A percentile compares a stretch with the other conserved stretches of the same genome.
phyloP scores from a whole-genome alignment of 257 asterid species.

The Vinca minor region DNA sequence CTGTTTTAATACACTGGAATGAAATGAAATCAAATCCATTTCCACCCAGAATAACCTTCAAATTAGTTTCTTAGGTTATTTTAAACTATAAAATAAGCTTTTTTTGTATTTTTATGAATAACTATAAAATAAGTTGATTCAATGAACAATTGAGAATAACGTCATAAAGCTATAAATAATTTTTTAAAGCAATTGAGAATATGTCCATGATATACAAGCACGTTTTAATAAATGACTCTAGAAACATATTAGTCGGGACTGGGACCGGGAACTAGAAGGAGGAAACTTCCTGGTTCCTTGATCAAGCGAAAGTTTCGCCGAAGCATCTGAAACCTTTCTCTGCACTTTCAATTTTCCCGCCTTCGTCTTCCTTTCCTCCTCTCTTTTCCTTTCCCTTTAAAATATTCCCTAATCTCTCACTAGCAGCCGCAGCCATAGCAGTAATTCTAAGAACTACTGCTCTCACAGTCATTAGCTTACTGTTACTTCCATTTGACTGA shows the following conservation, averaged over 20 bases:
- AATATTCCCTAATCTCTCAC: conserved; percentile 17
- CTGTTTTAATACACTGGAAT: too few relatives aligned
- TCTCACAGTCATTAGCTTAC: too few relatives aligned
- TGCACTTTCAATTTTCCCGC: conserved; percentile 71
- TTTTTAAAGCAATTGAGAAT: background rate
- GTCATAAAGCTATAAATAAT: background rate
- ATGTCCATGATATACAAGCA: background rate
- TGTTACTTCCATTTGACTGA: too few relatives aligned
- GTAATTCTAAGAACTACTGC: background rate
- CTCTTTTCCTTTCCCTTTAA: conserved; percentile 7
- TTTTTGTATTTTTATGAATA: too few relatives aligned
- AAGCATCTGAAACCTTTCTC: conserved; percentile 35
- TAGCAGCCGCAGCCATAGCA: background rate
- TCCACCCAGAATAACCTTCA: too few relatives aligned
- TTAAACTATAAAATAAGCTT: too few relatives aligned
- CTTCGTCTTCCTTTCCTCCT: conserved; percentile 23
- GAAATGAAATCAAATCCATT: too few relatives aligned
- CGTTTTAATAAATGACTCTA: too few relatives aligned
- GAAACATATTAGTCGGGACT: too few relatives aligned
- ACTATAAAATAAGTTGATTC: background rate
- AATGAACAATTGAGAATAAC: background rate
- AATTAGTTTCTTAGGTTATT: too few relatives aligned
- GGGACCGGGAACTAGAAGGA: background rate
- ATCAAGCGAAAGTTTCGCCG: conserved; percentile 36
- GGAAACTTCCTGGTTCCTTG: conserved; percentile 31